These are phyloP conservation scores for Pulveroboletus sp. DNA, from an alignment of 768 basidiomycete genomes.

Conservation along the genomic window DNA sequence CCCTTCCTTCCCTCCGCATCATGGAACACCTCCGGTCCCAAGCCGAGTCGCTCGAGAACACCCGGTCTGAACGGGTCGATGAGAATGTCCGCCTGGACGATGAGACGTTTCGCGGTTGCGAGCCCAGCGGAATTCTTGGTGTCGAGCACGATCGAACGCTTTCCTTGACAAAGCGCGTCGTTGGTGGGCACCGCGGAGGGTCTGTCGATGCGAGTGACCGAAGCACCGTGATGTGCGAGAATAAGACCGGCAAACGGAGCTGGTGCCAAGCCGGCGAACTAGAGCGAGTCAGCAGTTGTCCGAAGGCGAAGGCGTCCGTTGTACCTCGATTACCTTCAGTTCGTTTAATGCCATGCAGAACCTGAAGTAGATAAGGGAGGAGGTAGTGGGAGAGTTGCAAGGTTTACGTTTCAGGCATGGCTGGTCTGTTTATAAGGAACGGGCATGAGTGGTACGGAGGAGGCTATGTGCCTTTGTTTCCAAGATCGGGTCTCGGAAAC, in stretches of 20 bases:
- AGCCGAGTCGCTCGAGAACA: constrained; percentile 70
- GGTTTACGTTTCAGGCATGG: constrained; percentile 14
- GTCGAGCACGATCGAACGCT: constrained; percentile 71
- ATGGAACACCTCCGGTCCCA: constrained; percentile 74
- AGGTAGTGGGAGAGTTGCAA: not conserved
- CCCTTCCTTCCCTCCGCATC: constrained; percentile 42
- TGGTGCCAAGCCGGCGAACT: constrained; percentile 83
- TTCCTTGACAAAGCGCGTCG: constrained; percentile 65
- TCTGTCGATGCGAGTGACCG: constrained; percentile 70
- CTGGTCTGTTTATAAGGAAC: no score
- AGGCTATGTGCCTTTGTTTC: constrained; percentile 1
- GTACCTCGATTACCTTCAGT: constrained; percentile 50
- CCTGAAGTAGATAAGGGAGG: not conserved
- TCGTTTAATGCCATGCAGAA: constrained; percentile 45
- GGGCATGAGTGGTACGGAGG: not conserved
- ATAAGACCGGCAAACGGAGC: constrained; percentile 76
- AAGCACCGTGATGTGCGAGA: constrained; percentile 76
- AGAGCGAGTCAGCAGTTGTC: not conserved
- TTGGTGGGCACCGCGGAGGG: constrained; percentile 37
- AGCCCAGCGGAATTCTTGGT: constrained; percentile 59
- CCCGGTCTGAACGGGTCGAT: constrained; percentile 85
- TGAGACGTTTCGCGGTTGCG: constrained; percentile 51
- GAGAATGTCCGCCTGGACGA: constrained; percentile 67
- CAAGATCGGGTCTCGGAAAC: not conserved
- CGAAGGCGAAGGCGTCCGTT: not conserved